Evolutionary conservation across 2,329 filamentous ascomycete genomes (phyloP).

Genomic region (Mycogone perniciosa): DNA sequence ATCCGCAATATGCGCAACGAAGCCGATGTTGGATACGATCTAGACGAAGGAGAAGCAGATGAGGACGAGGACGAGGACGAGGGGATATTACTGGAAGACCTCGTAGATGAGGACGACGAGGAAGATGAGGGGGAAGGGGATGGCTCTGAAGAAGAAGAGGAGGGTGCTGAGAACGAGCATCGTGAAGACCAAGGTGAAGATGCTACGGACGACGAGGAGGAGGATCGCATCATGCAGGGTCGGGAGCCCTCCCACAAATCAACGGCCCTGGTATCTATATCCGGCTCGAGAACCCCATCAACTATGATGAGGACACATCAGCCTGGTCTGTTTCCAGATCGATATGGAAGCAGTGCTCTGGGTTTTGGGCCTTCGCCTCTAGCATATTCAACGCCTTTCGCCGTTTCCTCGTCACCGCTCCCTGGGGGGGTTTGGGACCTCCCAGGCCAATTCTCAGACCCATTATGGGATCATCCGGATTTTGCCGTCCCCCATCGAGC

Average conservation of each 20-base stretch:
- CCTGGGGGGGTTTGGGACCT: conserved; percentile 12
- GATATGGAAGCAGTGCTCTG: conserved; percentile 8
- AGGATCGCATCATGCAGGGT: conserved; percentile 14
- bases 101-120: conserved; percentile 19
- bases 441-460: conserved; percentile 5
- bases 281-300: neutral
- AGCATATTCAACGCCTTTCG: conserved; percentile 16
- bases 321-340: conserved; percentile 8
- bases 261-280: conserved; percentile 9
- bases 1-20: conserved; percentile 54
- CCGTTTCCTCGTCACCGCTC: conserved; percentile 15
- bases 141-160: neutral
- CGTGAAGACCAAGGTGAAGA: neutral
- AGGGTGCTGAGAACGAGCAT: neutral
- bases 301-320: neutral
- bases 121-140: conserved; percentile 3
- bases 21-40: conserved; percentile 38
- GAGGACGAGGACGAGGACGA: conserved; percentile 34
- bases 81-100: conserved; percentile 28
- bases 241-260: conserved; percentile 5
- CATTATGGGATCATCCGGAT: conserved; percentile 8
- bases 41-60: conserved; percentile 25
- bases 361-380: conserved; percentile 9
- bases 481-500: neutral
- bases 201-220: conserved; percentile 9